phyloP scores from a whole-genome alignment of 1,284 basidiomycete genomes.

The Chiua sp. region DNA sequence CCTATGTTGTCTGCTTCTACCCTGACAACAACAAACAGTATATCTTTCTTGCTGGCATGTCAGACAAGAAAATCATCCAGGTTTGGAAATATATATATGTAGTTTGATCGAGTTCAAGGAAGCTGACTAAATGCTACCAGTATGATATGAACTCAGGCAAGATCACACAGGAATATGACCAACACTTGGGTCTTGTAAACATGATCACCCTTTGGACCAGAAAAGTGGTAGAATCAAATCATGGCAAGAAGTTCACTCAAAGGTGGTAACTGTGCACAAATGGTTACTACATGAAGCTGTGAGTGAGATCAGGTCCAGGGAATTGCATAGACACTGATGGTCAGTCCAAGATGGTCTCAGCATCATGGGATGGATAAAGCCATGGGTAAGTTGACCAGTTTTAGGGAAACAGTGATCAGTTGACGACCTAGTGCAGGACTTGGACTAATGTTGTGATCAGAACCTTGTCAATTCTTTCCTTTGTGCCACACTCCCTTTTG shows the following conservation, averaged over 20 bases:
- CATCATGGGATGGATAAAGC: slow-evolving; percentile 99
- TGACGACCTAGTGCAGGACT: slow-evolving; percentile 41
- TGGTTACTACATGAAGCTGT: slow-evolving; percentile 99
- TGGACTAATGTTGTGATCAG: slow-evolving; percentile 10
- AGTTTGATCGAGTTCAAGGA: not conserved
- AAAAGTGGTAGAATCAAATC: slow-evolving; percentile 96
- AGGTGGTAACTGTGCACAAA: slow-evolving; percentile 96
- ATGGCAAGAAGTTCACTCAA: slow-evolving; percentile 85
- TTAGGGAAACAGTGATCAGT: not conserved
- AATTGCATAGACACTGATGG: slow-evolving; percentile 19
- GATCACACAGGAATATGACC: slow-evolving; percentile 98
- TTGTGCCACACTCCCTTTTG: too few relatives aligned
- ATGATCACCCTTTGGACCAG: slow-evolving; percentile 99
- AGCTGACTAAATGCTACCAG: slow-evolving; percentile 47
- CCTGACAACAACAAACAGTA: slow-evolving; percentile 97
- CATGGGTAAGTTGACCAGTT: slow-evolving; percentile 69
- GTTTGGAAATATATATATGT: slow-evolving; percentile 51
- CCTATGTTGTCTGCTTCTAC: slow-evolving; percentile 92
- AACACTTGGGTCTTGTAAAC: slow-evolving; percentile 98
- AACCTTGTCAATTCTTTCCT: not conserved
- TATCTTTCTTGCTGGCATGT: slow-evolving; percentile 98
- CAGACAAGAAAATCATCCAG: slow-evolving; percentile 98
- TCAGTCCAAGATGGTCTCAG: slow-evolving; percentile 96
- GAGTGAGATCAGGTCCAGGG: slow-evolving; percentile 42
- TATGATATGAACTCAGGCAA: slow-evolving; percentile 95